phyloP scores from a whole-genome alignment of 257 asterid species.

The Solanum ossicruentum region DNA sequence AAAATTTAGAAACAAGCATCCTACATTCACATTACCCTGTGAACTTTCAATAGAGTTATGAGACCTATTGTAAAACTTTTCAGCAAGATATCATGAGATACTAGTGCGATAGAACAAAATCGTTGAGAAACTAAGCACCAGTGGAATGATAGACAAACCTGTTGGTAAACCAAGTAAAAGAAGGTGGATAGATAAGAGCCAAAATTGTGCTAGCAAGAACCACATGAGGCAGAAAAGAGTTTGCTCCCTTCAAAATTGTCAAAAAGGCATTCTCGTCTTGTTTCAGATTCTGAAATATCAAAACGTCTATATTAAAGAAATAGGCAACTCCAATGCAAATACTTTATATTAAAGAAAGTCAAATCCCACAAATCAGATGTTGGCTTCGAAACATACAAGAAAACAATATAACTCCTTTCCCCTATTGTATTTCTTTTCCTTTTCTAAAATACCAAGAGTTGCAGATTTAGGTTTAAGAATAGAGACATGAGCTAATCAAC shows the following conservation, averaged over 20 bases:
- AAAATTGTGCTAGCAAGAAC: constrained; percentile 78
- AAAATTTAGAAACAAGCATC: not conserved
- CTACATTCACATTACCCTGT: not conserved
- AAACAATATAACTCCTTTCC: not conserved
- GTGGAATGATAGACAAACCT: constrained; percentile 32
- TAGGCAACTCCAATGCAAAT: not conserved
- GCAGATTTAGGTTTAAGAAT: not conserved
- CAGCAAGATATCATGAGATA: not conserved
- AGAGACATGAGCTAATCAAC: not conserved
- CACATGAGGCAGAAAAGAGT: constrained; percentile 79
- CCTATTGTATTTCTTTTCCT: not conserved
- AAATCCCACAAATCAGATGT: not conserved
- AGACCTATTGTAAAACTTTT: not conserved
- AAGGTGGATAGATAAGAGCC: constrained; percentile 92
- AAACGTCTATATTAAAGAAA: not conserved
- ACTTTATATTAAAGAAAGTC: not conserved
- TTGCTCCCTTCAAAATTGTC: constrained; percentile 62
- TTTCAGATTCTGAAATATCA: constrained; percentile 15
- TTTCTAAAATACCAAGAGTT: not conserved
- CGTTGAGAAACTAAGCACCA: not conserved
- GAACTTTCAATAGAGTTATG: not conserved
- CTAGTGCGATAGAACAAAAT: not conserved
- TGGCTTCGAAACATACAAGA: not conserved
- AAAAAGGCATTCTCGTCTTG: constrained; percentile 18
- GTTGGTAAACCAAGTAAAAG: constrained; percentile 91